These are phyloP conservation scores for Pneumocystis canis DNA, from an alignment of 1,139 yeast genomes.

Conservation along the genomic window DNA sequence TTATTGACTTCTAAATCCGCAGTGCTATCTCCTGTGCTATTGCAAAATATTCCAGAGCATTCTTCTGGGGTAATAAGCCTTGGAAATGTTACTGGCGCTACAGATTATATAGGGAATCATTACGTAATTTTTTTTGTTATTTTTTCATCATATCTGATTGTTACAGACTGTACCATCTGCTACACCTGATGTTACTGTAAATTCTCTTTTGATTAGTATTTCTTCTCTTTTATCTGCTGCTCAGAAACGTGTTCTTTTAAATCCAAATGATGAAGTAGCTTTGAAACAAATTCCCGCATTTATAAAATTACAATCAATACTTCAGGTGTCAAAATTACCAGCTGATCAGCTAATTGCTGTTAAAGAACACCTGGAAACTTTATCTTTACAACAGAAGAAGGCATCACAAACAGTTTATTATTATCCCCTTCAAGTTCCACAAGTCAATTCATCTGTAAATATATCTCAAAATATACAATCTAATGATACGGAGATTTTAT, in stretches of 20 bases:
- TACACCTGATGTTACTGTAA: slow-evolving; percentile 4
- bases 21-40: neutral
- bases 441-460: neutral
- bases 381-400: neutral
- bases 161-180: neutral
- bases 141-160: slow-evolving; percentile 3
- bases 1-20: neutral
- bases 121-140: slow-evolving; percentile 1
- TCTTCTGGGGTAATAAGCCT: neutral
- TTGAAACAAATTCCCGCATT: slow-evolving; percentile 13
- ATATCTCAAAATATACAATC: neutral
- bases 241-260: slow-evolving; percentile 6
- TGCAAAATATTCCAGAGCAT: neutral
- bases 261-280: slow-evolving; percentile 11
- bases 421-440: neutral
- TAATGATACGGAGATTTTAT: neutral
- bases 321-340: slow-evolving; percentile 13
- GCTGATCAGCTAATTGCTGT: slow-evolving; percentile 12
- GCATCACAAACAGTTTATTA: neutral
- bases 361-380: slow-evolving; percentile 6
- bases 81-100: neutral
- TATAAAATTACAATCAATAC: slow-evolving; percentile 12
- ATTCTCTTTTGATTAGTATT: slow-evolving; percentile 9
- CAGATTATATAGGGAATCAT: neutral
- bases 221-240: slow-evolving; percentile 10